A percentile compares a stretch with the other conserved stretches of the same genome.
These are phyloP conservation scores for Bocquillonia castaneifolia DNA, from an alignment of 441 rosid species.

Conservation along the genomic window DNA sequence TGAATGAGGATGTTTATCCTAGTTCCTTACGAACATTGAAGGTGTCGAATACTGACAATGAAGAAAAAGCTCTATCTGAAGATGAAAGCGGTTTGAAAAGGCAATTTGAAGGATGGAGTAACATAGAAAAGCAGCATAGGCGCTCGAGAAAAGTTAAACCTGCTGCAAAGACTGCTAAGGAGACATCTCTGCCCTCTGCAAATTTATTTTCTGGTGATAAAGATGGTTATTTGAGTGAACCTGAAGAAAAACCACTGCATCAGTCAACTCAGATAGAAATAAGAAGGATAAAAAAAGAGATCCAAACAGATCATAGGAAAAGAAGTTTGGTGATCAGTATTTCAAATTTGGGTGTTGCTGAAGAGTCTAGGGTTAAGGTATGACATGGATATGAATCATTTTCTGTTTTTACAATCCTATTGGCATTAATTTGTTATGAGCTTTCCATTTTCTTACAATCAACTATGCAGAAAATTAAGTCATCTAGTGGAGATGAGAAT, in stretches of 20 bases:
- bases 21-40: conserved; percentile 20
- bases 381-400: conserved; percentile 7
- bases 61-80: conserved; percentile 25
- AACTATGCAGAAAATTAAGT: conserved; percentile 35
- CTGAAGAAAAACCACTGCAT: conserved; percentile 23
- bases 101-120: conserved; percentile 30
- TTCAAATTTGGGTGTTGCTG: conserved; percentile 24
- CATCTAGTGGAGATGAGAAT: conserved; percentile 24
- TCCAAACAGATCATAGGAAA: conserved; percentile 22
- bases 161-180: conserved; percentile 26
- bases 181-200: conserved; percentile 12
- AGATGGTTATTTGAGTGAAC: conserved; percentile 22
- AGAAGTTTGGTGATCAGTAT: conserved; percentile 21
- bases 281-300: conserved; percentile 22
- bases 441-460: conserved; percentile 15
- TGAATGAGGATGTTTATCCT: conserved; percentile 21
- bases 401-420: conserved; percentile 15
- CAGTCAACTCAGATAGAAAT: conserved; percentile 20
- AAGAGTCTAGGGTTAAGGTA: conserved; percentile 42
- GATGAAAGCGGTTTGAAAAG: conserved; percentile 28
- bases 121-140: conserved; percentile 30
- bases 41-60: conserved; percentile 17
- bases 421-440: background rate
- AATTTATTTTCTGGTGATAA: conserved; percentile 22
- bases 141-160: conserved; percentile 24